Conservation (phyloP, 768 basidiomycete genomes). For the Serendipita sp. region DNA sequence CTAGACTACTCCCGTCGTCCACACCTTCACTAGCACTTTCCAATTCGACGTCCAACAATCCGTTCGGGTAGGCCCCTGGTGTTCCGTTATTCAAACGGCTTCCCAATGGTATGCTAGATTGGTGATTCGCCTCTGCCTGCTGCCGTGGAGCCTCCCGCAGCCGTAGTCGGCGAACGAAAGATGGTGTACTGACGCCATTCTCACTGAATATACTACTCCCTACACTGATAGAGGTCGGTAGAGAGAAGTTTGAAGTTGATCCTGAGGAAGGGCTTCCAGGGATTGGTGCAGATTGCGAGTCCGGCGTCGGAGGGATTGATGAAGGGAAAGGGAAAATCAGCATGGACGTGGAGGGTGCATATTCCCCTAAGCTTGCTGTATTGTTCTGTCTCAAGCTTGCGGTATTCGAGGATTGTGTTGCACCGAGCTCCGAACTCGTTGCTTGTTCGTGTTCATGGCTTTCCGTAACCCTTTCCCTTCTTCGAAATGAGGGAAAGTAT, state of each 20-base stretch:
- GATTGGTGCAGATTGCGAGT: background rate
- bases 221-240: conserved; percentile 3
- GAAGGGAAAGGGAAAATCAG: background rate
- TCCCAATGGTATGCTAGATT: background rate
- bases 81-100: background rate
- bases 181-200: background rate
- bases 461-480: background rate
- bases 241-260: background rate
- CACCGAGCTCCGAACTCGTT: background rate
- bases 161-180: background rate
- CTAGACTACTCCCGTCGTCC: background rate
- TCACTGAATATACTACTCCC: background rate
- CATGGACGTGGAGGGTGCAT: background rate
- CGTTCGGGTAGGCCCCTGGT: background rate
- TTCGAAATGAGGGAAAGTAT: background rate
- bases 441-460: background rate
- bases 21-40: background rate
- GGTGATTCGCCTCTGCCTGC: background rate
- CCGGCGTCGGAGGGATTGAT: background rate
- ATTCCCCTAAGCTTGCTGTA: background rate
- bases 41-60: background rate
- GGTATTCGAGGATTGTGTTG: background rate
- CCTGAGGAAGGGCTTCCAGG: background rate
- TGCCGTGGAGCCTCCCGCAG: background rate
- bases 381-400: background rate